phyloP scores from a whole-genome alignment of 1,139 yeast genomes.

The Geotrichum phurueaensis region DNA sequence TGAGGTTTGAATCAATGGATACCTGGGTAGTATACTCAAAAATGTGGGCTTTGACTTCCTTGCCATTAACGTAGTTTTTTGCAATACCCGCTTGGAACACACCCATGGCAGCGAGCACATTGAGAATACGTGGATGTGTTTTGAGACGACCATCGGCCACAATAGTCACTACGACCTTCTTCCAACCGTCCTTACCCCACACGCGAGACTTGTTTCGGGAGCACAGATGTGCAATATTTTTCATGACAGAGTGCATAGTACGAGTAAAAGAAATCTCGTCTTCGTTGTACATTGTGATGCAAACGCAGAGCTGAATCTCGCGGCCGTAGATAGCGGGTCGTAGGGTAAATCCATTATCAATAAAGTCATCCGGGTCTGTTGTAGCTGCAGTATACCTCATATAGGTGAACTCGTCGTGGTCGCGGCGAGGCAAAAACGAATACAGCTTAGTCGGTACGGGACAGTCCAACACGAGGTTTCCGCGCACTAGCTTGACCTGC shows the following conservation, averaged over 20 bases:
- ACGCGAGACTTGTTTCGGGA: slow-evolving; percentile 70
- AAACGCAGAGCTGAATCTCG: slow-evolving; percentile 82
- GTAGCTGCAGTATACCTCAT: slow-evolving; percentile 96
- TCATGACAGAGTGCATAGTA: slow-evolving; percentile 90
- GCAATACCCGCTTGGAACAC: slow-evolving; percentile 96
- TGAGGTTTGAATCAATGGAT: slow-evolving; percentile 74
- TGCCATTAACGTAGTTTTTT: slow-evolving; percentile 83
- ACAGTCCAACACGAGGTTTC: slow-evolving; percentile 81
- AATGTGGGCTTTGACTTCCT: slow-evolving; percentile 83
- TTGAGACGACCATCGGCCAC: slow-evolving; percentile 92
- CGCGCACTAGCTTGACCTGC: slow-evolving; percentile 64
- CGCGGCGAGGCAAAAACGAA: slow-evolving; percentile 72
- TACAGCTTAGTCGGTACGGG: slow-evolving; percentile 85
- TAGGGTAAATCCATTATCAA: slow-evolving; percentile 72
- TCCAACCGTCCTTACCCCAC: slow-evolving; percentile 97
- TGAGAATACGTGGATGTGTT: slow-evolving; percentile 73
- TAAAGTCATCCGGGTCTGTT: slow-evolving; percentile 77
- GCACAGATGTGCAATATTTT: slow-evolving; percentile 80
- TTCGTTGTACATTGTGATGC: slow-evolving; percentile 95
- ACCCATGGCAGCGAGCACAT: slow-evolving; percentile 86
- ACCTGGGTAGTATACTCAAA: slow-evolving; percentile 93
- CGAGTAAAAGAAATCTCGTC: slow-evolving; percentile 82
- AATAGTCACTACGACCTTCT: slow-evolving; percentile 82
- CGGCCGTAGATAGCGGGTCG: slow-evolving; percentile 79
- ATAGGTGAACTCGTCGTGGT: slow-evolving; percentile 85